Evolutionary conservation across 352 stramenopile genomes (phyloP).

Genomic region (Elongisporangium undulatum): DNA sequence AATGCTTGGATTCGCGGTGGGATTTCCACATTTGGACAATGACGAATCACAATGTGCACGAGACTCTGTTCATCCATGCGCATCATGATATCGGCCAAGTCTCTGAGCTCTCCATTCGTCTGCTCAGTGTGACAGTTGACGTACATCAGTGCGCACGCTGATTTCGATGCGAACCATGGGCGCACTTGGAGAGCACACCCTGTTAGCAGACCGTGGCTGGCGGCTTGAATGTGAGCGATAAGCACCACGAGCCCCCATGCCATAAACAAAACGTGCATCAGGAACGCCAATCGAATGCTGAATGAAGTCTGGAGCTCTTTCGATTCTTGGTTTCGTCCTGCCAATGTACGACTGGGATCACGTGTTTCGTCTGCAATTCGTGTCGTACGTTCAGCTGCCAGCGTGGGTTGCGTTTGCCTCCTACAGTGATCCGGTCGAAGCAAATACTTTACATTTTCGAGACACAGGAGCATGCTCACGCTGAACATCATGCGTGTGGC

Average conservation of each 20-base stretch:
- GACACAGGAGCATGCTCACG: slow-evolving; percentile 13
- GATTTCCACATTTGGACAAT: slow-evolving; percentile 26
- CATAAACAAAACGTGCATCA: slow-evolving; percentile 12
- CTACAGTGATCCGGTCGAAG: slow-evolving; percentile 1
- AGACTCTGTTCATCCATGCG: slow-evolving; percentile 18
- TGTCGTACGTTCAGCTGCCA: too few relatives aligned
- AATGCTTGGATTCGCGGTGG: slow-evolving; percentile 19
- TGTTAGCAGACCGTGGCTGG: slow-evolving; percentile 3
- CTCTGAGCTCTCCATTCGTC: slow-evolving; percentile 6
- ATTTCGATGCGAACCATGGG: slow-evolving; percentile 19
- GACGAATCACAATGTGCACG: slow-evolving; percentile 24
- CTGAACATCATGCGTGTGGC: slow-evolving; percentile 15
- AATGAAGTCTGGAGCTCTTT: not conserved
- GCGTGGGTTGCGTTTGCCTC: not conserved
- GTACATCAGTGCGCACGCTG: slow-evolving; percentile 26
- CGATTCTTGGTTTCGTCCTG: not conserved
- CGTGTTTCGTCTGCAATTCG: too few relatives aligned
- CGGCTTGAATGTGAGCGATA: slow-evolving; percentile 13
- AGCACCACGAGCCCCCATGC: slow-evolving; percentile 14
- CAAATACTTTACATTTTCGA: slow-evolving; percentile 18
- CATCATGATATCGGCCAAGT: slow-evolving; percentile 12
- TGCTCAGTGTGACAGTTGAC: slow-evolving; percentile 20
- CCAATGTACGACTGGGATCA: not conserved
- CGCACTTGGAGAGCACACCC: slow-evolving; percentile 22
- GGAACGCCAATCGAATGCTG: not conserved